Evolutionary conservation across 371 early-diverging fungal genomes (phyloP).

Genomic region (Mortierella sp.): DNA sequence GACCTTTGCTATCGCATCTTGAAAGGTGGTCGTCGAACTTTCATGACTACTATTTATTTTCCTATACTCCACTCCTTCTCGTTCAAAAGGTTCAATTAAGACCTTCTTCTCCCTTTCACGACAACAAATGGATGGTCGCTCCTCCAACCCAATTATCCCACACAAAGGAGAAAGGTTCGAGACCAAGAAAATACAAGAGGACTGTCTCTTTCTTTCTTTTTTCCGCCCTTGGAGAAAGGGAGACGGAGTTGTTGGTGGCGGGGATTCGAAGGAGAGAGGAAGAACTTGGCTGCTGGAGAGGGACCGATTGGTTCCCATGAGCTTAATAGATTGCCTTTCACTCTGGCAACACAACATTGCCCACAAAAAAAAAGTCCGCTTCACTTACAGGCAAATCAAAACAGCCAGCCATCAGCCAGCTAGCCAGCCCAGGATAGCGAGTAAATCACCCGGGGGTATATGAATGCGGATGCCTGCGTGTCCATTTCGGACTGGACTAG

Average conservation of each 20-base stretch:
- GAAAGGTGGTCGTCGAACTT: background rate
- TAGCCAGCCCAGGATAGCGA: too few relatives aligned
- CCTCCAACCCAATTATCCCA: background rate
- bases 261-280: background rate
- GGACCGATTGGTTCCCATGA: slow-evolving; percentile 15
- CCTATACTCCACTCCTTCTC: too few relatives aligned
- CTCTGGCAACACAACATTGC: background rate
- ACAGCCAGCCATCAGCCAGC: too few relatives aligned
- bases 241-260: background rate
- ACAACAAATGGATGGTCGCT: background rate
- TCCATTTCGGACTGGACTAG: too few relatives aligned
- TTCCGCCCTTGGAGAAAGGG: background rate
- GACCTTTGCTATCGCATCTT: background rate
- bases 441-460: too few relatives aligned
- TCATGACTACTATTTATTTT: background rate
- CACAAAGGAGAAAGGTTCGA: slow-evolving; percentile 5
- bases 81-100: background rate
- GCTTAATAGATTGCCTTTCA: slow-evolving; percentile 7
- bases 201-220: background rate
- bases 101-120: background rate
- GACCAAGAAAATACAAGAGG: background rate
- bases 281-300: background rate
- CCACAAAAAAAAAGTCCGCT: background rate
- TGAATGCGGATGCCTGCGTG: too few relatives aligned
- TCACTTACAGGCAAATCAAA: too few relatives aligned